phyloP scores from a whole-genome alignment of 2,329 filamentous ascomycete genomes.

The Paracoccidioides lutzii region DNA sequence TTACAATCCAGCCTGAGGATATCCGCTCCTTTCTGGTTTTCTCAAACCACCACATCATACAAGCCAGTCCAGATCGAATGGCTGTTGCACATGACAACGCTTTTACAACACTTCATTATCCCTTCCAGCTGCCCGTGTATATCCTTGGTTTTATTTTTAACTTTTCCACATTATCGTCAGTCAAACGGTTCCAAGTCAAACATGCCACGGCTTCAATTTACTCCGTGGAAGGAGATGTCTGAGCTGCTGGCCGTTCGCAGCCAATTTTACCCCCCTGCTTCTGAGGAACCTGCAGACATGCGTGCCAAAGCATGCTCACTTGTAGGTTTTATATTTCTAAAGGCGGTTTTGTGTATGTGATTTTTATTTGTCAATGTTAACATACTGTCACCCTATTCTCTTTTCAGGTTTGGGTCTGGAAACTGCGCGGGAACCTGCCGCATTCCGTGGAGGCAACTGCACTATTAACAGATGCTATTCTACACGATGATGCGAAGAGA shows the following conservation, averaged over 20 bases:
- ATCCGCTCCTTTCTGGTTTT: background rate
- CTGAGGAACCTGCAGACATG: constrained; percentile 24
- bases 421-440: constrained; percentile 32
- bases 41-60: background rate
- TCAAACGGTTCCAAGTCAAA: background rate
- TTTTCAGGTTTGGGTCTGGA: constrained; percentile 32
- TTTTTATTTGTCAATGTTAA: constrained; percentile 1
- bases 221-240: constrained; percentile 29
- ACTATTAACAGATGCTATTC: constrained; percentile 33
- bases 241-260: constrained; percentile 26
- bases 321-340: constrained; percentile 18
- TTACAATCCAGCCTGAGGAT: background rate
- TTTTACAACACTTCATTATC: background rate
- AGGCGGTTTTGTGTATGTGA: background rate
- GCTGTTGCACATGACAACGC: background rate
- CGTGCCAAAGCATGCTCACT: constrained; percentile 28
- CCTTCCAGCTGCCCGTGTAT: background rate
- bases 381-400: background rate
- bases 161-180: background rate
- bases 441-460: constrained; percentile 36
- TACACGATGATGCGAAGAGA: constrained; percentile 29
- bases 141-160: background rate
- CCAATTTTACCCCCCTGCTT: constrained; percentile 27
- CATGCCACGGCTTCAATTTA: constrained; percentile 32
- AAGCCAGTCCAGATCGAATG: background rate